Percentiles rank a stretch among this genome's conserved stretches.
These are phyloP conservation scores for Oryza longistaminata DNA, from an alignment of 176 grass and related monocot species.

Conservation along the genomic window DNA sequence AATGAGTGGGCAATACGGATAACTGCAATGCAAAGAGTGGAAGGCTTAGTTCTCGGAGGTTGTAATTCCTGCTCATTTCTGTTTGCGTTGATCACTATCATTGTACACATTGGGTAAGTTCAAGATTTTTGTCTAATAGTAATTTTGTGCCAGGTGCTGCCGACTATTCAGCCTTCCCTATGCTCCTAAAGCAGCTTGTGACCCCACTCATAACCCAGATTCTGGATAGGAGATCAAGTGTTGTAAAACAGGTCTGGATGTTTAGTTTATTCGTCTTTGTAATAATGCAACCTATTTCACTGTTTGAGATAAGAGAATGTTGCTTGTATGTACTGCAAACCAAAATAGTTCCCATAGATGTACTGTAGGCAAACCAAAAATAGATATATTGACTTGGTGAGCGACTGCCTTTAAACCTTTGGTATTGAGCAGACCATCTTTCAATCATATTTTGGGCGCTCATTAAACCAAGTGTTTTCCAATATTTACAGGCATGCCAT, in stretches of 20 bases:
- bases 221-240: slow-evolving; percentile 76
- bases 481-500: slow-evolving; percentile 70
- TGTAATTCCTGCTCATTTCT: background rate
- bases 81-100: background rate
- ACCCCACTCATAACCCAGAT: slow-evolving; percentile 72
- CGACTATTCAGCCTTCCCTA: slow-evolving; percentile 69
- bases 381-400: background rate
- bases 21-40: slow-evolving; percentile 85
- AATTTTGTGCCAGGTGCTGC: slow-evolving; percentile 60
- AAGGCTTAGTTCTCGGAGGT: slow-evolving; percentile 93
- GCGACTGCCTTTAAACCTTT: background rate
- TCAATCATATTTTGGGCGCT: too few relatives aligned
- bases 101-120: background rate
- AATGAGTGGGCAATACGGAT: slow-evolving; percentile 88
- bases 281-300: background rate
- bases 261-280: background rate
- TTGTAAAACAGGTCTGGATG: slow-evolving; percentile 76
- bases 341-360: background rate
- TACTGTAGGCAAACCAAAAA: background rate
- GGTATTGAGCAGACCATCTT: too few relatives aligned
- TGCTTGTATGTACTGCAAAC: background rate
- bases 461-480: background rate
- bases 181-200: slow-evolving; percentile 80
- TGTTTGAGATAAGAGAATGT: background rate
- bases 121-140: background rate